A percentile compares a stretch with the other conserved stretches of the same genome.
Evolutionary conservation across 1,284 basidiomycete genomes (phyloP).

Genomic region (Pseudozyma tsukubaensis): DNA sequence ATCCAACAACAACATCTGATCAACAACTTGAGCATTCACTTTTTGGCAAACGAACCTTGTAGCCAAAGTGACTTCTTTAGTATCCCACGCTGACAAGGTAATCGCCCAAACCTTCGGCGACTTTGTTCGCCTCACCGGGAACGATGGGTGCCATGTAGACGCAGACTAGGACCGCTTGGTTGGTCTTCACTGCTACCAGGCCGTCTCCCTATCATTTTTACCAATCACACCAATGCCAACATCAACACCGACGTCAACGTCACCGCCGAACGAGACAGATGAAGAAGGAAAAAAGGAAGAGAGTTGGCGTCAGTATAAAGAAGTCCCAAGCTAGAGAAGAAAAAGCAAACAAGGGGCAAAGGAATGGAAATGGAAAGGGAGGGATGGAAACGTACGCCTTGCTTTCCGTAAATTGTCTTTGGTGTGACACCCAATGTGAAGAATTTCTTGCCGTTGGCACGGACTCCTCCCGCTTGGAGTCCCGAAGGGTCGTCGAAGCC

Average conservation of each 20-base stretch:
- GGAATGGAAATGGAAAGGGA: too few relatives aligned
- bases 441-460: conserved; percentile 82
- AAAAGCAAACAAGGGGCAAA: not conserved
- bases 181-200: conserved; percentile 84
- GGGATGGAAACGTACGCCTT: conserved; percentile 74
- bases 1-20: too few relatives aligned
- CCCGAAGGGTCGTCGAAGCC: conserved; percentile 73
- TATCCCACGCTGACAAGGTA: conserved; percentile 65
- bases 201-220: conserved; percentile 78
- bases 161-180: conserved; percentile 84
- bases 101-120: conserved; percentile 75
- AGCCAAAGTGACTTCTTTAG: conserved; percentile 15
- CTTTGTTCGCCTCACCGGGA: conserved; percentile 78
- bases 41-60: not conserved
- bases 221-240: too few relatives aligned
- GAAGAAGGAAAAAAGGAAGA: too few relatives aligned
- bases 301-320: conserved; percentile 9
- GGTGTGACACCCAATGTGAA: conserved; percentile 77
- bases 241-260: too few relatives aligned
- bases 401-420: conserved; percentile 83
- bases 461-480: conserved; percentile 75
- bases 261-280: too few relatives aligned
- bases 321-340: not conserved
- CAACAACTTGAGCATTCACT: too few relatives aligned
- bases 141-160: conserved; percentile 78